phyloP scores from a whole-genome alignment of 345 rosid species.

The Ailanthus altissimus region DNA sequence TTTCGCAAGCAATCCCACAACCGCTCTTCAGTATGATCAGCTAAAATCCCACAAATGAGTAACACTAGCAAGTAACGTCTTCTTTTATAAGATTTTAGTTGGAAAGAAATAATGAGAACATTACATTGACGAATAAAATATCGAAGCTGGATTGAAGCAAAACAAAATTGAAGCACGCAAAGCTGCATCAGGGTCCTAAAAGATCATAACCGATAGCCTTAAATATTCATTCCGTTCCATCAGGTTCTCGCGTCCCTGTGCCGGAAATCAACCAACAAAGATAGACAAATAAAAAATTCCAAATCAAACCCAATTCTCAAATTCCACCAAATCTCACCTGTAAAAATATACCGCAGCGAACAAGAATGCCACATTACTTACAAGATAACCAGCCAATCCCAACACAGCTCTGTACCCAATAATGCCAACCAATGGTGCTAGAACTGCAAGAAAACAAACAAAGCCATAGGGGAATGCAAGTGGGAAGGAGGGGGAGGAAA shows the following conservation, averaged over 20 bases:
- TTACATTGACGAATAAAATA: constrained; percentile 87
- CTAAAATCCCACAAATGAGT: too few relatives aligned
- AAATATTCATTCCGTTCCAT: too few relatives aligned
- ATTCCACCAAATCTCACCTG: constrained; percentile 33
- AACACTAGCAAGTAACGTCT: too few relatives aligned
- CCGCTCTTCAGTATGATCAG: too few relatives aligned
- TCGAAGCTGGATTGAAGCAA: constrained; percentile 90
- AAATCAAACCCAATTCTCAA: neutral
- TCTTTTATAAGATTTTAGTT: too few relatives aligned
- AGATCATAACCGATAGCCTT: constrained; percentile 74
- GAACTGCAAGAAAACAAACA: constrained; percentile 43
- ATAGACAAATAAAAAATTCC: constrained; percentile 18
- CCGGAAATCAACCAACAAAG: constrained; percentile 11
- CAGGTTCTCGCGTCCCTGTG: too few relatives aligned
- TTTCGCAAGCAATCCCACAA: too few relatives aligned
- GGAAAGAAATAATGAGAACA: constrained; percentile 2
- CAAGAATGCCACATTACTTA: constrained; percentile 68
- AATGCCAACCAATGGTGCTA: constrained; percentile 68
- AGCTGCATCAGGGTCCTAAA: constrained; percentile 71
- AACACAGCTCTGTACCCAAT: constrained; percentile 80
- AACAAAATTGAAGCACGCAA: constrained; percentile 70
- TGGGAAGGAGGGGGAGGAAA: constrained; percentile 82
- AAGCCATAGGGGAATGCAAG: constrained; percentile 39
- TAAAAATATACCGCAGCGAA: constrained; percentile 52
- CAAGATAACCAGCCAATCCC: constrained; percentile 70